phyloP scores from a whole-genome alignment of 2,329 filamentous ascomycete species.

The Chalaropsis thielavioides region DNA sequence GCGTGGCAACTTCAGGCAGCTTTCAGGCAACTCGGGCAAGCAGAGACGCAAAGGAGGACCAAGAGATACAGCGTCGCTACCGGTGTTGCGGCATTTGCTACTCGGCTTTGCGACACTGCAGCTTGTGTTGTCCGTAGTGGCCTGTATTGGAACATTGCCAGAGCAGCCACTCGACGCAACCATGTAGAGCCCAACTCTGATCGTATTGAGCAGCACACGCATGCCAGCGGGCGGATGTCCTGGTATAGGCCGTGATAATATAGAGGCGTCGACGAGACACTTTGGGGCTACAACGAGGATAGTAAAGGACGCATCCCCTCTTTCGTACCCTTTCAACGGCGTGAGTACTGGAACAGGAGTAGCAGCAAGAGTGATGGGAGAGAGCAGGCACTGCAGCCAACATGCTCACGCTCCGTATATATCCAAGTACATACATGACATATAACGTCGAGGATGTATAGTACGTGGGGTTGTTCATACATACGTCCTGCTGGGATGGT shows the following conservation, averaged over 20 bases:
- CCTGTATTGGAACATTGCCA: background rate
- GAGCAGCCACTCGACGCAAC: background rate
- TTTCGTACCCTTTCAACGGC: background rate
- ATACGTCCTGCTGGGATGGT: background rate
- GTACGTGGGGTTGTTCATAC: background rate
- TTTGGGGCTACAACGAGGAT: background rate
- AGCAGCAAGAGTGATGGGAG: too few species aligned
- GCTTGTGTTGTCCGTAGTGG: background rate
- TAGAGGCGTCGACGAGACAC: background rate
- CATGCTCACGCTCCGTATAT: background rate
- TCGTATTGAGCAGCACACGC: background rate
- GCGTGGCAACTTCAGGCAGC: background rate
- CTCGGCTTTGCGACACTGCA: background rate
- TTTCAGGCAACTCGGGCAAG: background rate
- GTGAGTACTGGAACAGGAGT: too few species aligned
- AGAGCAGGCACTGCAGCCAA: too few species aligned
- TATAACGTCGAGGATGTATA: background rate
- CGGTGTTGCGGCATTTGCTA: background rate
- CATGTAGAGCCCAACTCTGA: background rate
- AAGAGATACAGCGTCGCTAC: background rate
- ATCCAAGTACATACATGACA: background rate
- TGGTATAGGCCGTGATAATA: background rate
- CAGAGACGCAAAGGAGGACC: background rate
- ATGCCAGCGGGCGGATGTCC: background rate
- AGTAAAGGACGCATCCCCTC: background rate